A percentile compares a stretch with the other conserved stretches of the same genome.
Evolutionary conservation across 1,284 basidiomycete species (phyloP).

Genomic region (Sanghuangporus sanghuang): DNA sequence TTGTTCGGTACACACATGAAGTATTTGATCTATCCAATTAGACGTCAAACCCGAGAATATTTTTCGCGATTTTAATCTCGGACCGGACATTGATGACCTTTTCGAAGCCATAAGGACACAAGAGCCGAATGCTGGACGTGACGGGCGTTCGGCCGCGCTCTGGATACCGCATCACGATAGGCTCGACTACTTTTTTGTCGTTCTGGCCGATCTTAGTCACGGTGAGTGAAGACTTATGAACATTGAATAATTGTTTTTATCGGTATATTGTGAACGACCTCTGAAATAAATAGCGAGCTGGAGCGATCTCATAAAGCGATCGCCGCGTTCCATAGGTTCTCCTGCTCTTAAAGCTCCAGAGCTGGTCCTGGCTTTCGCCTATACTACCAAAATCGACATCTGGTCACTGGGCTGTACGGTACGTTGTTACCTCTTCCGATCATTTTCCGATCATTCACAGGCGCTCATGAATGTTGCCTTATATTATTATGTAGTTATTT

Average conservation of each 20-base stretch:
- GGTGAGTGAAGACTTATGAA: neutral
- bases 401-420: neutral
- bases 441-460: neutral
- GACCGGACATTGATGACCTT: neutral
- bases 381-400: neutral
- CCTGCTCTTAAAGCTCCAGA: neutral
- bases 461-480: neutral
- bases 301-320: neutral
- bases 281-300: neutral
- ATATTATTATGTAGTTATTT: neutral
- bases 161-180: neutral
- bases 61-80: neutral
- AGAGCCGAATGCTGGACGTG: neutral
- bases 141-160: neutral
- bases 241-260: neutral
- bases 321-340: neutral
- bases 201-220: neutral
- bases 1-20: neutral
- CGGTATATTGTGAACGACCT: neutral
- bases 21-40: neutral
- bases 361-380: neutral
- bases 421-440: neutral
- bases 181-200: neutral
- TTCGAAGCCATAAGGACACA: neutral
- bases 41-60: neutral